phyloP scores from a whole-genome alignment of 139 green algal species.

The Eudorina sp. region DNA sequence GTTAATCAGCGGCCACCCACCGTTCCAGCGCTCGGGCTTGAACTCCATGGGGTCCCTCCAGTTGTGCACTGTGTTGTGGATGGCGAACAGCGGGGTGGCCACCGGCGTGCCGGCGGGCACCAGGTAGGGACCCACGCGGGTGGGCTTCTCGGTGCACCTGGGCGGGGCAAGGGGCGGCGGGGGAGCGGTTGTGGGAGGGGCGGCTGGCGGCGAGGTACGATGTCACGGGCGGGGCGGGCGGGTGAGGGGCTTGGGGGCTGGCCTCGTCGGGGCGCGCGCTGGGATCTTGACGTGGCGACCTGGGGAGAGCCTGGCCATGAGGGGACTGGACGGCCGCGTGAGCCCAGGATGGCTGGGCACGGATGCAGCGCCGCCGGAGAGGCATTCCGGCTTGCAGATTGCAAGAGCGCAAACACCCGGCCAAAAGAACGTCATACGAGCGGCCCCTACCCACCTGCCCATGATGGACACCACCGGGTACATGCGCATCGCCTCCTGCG shows the following conservation, averaged over 20 bases:
- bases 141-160: constrained; percentile 10
- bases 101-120: constrained; percentile 34
- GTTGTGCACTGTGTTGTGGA: constrained; percentile 47
- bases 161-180: background rate
- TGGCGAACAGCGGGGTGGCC: constrained; percentile 32
- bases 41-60: constrained; percentile 14
- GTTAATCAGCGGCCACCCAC: constrained; percentile 3
- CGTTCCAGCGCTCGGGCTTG: constrained; percentile 36
- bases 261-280: too few species aligned
- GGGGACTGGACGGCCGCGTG: too few species aligned
- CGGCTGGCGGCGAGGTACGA: background rate
- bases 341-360: too few species aligned
- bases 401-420: too few species aligned
- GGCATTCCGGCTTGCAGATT: too few species aligned
- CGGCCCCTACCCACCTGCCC: constrained; percentile 35
- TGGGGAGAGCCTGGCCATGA: too few species aligned
- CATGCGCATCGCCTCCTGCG: constrained; percentile 70
- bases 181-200: background rate
- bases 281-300: too few species aligned
- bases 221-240: background rate
- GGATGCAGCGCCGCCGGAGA: too few species aligned
- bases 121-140: constrained; percentile 29
- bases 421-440: too few species aligned
- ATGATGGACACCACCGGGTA: constrained; percentile 69
- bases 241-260: too few species aligned